Evolutionary conservation across 2,329 filamentous ascomycete species (phyloP).

Genomic region (Claviceps sp.): DNA sequence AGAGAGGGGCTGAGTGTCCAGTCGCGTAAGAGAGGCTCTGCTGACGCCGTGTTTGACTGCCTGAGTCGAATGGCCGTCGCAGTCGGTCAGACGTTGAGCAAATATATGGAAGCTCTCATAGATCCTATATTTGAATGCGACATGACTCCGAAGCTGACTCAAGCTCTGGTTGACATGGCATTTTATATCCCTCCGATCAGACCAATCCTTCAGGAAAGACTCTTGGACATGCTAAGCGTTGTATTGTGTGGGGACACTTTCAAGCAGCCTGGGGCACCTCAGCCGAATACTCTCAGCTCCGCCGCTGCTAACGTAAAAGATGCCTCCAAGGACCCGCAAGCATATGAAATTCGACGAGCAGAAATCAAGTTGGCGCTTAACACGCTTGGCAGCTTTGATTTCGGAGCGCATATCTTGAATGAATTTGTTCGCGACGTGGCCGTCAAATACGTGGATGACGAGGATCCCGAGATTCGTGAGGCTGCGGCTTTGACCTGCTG

Average conservation of each 20-base stretch:
- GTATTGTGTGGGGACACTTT: conserved; percentile 89
- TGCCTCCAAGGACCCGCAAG: conserved; percentile 59
- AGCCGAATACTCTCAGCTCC: conserved; percentile 63
- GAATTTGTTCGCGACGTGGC: conserved; percentile 98
- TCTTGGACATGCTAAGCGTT: conserved; percentile 88
- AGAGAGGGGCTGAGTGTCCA: conserved; percentile 78
- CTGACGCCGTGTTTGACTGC: conserved; percentile 85
- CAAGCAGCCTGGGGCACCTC: conserved; percentile 80
- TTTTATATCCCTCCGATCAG: conserved; percentile 97
- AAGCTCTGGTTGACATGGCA: conserved; percentile 95
- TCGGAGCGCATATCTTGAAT: conserved; percentile 82
- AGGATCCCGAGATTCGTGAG: conserved; percentile 84
- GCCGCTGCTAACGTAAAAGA: conserved; percentile 80
- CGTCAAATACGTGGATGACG: conserved; percentile 94
- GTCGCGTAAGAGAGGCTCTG: conserved; percentile 50
- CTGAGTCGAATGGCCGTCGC: conserved; percentile 93
- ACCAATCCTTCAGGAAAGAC: conserved; percentile 79
- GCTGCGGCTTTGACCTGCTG: conserved; percentile 94
- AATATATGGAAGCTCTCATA: conserved; percentile 91
- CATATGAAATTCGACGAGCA: conserved; percentile 66
- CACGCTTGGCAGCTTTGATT: conserved; percentile 96
- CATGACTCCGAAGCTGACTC: conserved; percentile 81
- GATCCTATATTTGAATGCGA: conserved; percentile 97
- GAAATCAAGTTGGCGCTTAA: conserved; percentile 90
- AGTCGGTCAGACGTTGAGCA: conserved; percentile 91